A percentile compares a stretch with the other conserved stretches of the same genome.
Evolutionary conservation across 2,329 filamentous ascomycete genomes (phyloP).

Genomic region (Talaromyces sp.): DNA sequence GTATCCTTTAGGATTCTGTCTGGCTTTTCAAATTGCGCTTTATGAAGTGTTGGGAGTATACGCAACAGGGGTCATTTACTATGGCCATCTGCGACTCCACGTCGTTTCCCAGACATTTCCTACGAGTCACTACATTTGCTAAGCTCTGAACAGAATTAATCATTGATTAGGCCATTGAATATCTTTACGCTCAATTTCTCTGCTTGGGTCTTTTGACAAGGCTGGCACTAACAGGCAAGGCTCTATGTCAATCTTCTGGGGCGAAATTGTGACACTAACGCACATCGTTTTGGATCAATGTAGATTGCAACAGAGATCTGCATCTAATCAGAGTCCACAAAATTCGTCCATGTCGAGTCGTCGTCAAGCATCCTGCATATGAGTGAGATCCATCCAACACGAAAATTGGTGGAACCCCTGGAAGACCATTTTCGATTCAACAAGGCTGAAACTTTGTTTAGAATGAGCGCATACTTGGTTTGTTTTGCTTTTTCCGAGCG

Average conservation of each 20-base stretch:
- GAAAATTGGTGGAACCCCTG: background rate
- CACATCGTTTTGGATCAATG: background rate
- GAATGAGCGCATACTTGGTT: background rate
- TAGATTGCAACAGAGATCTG: background rate
- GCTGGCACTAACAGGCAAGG: background rate
- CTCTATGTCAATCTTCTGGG: background rate
- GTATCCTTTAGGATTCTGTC: background rate
- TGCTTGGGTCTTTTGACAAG: background rate
- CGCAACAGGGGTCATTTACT: background rate
- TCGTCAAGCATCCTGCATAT: background rate
- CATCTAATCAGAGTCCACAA: background rate
- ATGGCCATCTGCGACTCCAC: background rate
- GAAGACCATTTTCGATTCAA: background rate
- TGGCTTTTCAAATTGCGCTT: background rate
- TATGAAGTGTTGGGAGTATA: background rate
- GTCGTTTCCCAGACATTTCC: background rate
- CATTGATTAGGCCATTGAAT: background rate
- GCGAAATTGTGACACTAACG: background rate
- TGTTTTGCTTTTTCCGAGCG: background rate
- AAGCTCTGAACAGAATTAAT: background rate
- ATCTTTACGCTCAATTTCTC: background rate
- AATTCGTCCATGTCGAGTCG: background rate
- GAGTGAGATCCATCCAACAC: background rate
- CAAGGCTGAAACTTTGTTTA: background rate
- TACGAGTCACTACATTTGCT: background rate